Conservation (phyloP, 73 alveolate species). For the Paramecium tetraurelia region DNA sequence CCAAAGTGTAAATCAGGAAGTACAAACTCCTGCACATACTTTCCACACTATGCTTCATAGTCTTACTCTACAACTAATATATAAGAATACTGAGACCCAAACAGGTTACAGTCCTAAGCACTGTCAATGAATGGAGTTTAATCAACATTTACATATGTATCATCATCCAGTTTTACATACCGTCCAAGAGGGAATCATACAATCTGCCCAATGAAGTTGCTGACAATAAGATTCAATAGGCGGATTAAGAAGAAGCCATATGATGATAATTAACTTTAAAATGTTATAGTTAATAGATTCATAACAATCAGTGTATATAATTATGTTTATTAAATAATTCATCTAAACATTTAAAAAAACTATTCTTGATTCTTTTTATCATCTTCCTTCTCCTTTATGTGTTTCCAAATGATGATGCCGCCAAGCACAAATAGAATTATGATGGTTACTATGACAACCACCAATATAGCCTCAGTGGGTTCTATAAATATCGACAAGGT, state of each 20-base stretch:
- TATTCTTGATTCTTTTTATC: conserved; percentile 45
- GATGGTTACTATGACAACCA: conserved; percentile 54
- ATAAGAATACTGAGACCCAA: not conserved
- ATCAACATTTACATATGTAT: not conserved
- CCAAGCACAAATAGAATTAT: conserved; percentile 50
- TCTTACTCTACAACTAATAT: not conserved
- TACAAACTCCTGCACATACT: not conserved
- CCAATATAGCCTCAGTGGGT: conserved; percentile 56
- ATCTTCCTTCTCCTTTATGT: conserved; percentile 54
- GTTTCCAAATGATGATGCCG: conserved; percentile 53
- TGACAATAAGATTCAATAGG: not conserved
- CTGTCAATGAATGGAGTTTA: not conserved
- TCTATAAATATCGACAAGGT: conserved; percentile 48
- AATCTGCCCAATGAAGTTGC: not conserved
- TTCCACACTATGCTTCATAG: not conserved
- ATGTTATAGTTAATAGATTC: not conserved
- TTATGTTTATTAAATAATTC: not conserved
- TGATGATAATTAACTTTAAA: not conserved
- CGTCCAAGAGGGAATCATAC: not conserved
- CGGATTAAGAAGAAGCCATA: not conserved
- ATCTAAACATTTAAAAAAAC: conserved; percentile 54
- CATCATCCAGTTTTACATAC: not conserved
- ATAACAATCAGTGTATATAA: not conserved
- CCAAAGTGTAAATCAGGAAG: not conserved
- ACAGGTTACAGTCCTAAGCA: not conserved